A percentile compares a stretch with the other conserved stretches of the same genome.
Conservation (phyloP, 768 basidiomycete species). For the Pleurotus citrinopileatus region DNA sequence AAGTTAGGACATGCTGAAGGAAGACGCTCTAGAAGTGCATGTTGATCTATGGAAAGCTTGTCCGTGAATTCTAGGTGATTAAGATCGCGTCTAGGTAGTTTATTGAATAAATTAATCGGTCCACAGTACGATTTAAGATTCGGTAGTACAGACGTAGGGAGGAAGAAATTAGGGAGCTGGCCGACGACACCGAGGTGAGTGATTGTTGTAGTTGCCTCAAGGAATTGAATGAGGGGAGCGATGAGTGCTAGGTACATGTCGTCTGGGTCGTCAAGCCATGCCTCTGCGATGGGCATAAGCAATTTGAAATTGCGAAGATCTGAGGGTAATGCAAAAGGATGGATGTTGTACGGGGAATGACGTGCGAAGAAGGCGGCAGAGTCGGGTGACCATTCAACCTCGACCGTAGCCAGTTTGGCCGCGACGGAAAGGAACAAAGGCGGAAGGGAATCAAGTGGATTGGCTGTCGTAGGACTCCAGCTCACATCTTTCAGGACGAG, state of each 20-base stretch:
- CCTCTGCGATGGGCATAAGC: not conserved
- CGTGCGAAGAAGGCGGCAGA: constrained; percentile 4
- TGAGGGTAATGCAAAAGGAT: not conserved
- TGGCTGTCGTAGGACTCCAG: not conserved
- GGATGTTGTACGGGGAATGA: not conserved
- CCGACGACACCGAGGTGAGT: not conserved
- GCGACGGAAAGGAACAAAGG: not conserved
- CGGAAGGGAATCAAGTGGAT: not conserved
- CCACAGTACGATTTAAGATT: constrained; percentile 5
- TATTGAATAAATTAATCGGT: constrained; percentile 5
- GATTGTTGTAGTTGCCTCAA: not conserved
- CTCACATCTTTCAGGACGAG: not conserved
- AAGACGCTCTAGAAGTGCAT: not conserved
- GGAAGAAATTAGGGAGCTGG: constrained; percentile 2
- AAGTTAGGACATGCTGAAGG: not conserved
- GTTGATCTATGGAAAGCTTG: not conserved
- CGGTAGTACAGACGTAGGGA: not conserved
- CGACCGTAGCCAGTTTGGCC: not conserved
- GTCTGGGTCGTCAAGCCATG: not conserved
- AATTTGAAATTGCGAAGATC: not conserved
- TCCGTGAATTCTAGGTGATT: constrained; percentile 2
- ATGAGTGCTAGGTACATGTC: not conserved
- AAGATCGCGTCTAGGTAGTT: constrained; percentile 7
- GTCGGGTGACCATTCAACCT: constrained; percentile 1
- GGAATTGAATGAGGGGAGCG: constrained; percentile 6